Base-by-base conservation (phyloP, 1,284 basidiomycete genomes). In the Anthracocystis setariae region DNA sequence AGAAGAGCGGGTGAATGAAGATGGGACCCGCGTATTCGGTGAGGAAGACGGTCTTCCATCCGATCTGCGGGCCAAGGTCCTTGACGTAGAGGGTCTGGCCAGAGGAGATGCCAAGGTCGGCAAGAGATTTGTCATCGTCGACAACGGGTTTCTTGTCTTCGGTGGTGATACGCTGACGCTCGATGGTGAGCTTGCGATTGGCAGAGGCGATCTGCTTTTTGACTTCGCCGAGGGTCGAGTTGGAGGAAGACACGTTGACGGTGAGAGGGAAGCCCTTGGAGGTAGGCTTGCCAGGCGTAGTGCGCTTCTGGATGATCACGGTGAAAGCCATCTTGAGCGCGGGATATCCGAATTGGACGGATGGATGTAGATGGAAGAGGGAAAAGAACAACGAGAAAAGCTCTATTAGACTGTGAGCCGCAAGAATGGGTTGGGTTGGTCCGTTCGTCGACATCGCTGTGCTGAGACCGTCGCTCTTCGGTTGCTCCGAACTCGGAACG, bases 1-100 rank as follows among this genome's bases (percentile, higher is more conserved):
- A 95, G 58, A 96, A 85, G 29, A 94, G 83, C 0, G 95, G 93
- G 83, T 98, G 94, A 76, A 98, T 91, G 77, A 97, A 69, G 53
- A 98, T 87, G 0, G 95, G 95, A 3, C 96, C 96, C 50, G 86
- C 75, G 38, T 80, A 80, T 46, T 82, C 81, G 43, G 77, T 78
- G 18, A 82, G 60, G 73, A 82, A 82, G 40, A 82, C 81, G 27
- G 81, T 82, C 43, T 67, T 64, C 81, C 81, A 82, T 37, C 62
- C 75, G 21, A 82, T 70, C 56, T 82, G 81, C 2, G 80, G 79
- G 8, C 81, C 81, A 3, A 82, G 64, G 44, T 82, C 81, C 48
- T 82, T 82, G 47, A 82, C 72, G 29, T 77, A 74, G 42, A 82
- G 57, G 2, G 62, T 67, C 37, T 73, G 69, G 25, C 70, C 70